Conservation (phyloP, 2,329 filamentous ascomycete species). For the Diaporthe humulicola region DNA sequence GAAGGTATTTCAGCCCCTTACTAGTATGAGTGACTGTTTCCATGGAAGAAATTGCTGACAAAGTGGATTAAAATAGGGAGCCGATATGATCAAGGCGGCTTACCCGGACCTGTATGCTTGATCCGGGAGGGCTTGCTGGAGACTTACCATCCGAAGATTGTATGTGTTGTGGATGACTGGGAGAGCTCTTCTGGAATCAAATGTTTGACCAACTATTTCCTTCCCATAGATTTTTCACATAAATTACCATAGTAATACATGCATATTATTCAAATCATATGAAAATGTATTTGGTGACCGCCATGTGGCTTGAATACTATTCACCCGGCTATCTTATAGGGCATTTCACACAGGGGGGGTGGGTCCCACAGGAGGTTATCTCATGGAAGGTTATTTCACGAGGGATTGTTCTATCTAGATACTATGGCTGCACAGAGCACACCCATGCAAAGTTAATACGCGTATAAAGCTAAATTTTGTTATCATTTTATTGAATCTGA, state of each 20-base stretch:
- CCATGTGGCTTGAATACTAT: too few relatives aligned
- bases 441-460: too few relatives aligned
- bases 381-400: too few relatives aligned
- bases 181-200: background rate
- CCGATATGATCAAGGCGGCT: constrained; percentile 61
- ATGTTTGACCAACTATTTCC: background rate
- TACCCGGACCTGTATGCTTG: constrained; percentile 50
- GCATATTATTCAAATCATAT: too few relatives aligned
- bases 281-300: too few relatives aligned
- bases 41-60: background rate
- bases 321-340: too few relatives aligned
- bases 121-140: fast-evolving
- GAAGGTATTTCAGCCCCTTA: constrained; percentile 53
- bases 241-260: too few relatives aligned
- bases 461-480: background rate
- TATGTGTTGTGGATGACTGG: fast-evolving
- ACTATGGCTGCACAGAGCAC: too few relatives aligned
- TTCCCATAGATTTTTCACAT: too few relatives aligned
- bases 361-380: too few relatives aligned
- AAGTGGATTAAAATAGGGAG: constrained; percentile 44
- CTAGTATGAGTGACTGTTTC: background rate
- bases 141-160: background rate
- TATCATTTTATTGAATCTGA: background rate
- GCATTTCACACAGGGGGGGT: too few relatives aligned
- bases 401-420: too few relatives aligned